These are phyloP conservation scores for Saccharomycopsis microspora DNA, from an alignment of 805 yeast species.

Conservation along the genomic window DNA sequence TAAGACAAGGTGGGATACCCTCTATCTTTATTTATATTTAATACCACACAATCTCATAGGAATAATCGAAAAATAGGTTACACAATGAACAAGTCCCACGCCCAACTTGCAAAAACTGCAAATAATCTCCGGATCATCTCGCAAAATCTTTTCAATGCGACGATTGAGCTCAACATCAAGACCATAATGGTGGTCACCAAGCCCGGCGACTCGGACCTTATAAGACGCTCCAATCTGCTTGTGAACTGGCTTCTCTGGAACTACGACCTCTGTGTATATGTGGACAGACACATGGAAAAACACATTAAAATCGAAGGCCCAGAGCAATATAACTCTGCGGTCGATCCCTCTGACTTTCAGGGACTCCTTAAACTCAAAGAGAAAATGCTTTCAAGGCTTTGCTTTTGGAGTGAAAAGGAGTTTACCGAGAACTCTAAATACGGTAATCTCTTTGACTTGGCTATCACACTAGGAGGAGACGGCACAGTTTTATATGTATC, in stretches of 20 bases:
- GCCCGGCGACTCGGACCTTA: constrained; percentile 72
- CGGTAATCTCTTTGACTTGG: constrained; percentile 37
- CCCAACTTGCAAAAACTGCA: constrained; percentile 69
- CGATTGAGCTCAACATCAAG: constrained; percentile 56
- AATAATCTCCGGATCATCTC: constrained; percentile 70
- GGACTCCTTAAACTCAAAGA: neutral
- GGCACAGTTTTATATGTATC: constrained; percentile 62
- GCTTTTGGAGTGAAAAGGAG: constrained; percentile 30
- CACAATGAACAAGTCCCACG: constrained; percentile 38
- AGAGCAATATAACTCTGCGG: constrained; percentile 17
- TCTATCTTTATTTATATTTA: neutral
- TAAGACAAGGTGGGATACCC: neutral
- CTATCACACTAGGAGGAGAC: constrained; percentile 61
- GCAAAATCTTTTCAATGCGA: constrained; percentile 59
- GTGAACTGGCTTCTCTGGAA: constrained; percentile 59
- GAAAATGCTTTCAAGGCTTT: constrained; percentile 18
- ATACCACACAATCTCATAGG: neutral
- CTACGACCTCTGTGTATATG: constrained; percentile 43
- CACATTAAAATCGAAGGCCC: constrained; percentile 1
- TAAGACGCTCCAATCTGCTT: constrained; percentile 65
- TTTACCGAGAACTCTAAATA: constrained; percentile 10
- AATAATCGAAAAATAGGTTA: neutral
- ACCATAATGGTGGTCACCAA: constrained; percentile 80
- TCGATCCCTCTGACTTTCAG: neutral
- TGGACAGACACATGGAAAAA: constrained; percentile 54